Evolutionary conservation across 2,329 filamentous ascomycete genomes (phyloP).

Genomic region (Penicillium rolfsii): DNA sequence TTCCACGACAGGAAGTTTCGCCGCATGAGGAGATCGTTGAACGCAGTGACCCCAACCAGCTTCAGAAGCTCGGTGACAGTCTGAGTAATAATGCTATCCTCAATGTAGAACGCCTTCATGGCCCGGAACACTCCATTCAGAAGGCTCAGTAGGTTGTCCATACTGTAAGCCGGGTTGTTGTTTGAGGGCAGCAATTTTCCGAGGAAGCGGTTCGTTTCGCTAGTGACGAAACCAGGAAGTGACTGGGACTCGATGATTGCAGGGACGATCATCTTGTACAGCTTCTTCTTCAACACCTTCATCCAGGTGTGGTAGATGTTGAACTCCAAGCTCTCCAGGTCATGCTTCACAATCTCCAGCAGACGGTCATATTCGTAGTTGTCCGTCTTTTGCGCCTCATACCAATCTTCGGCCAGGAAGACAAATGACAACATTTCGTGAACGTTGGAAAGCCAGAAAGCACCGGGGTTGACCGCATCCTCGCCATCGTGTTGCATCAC

Average conservation of each 20-base stretch:
- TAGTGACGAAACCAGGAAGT: constrained; percentile 96
- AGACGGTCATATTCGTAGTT: constrained; percentile 98
- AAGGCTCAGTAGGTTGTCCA: constrained; percentile 95
- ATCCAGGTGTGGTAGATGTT: constrained; percentile 99
- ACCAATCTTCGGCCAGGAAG: constrained; percentile 99
- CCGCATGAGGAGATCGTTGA: constrained; percentile 97
- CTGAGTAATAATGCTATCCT: constrained; percentile 94
- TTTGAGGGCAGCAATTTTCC: constrained; percentile 93
- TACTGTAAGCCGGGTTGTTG: constrained; percentile 93
- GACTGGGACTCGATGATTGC: constrained; percentile 99
- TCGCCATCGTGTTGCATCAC: constrained; percentile 99
- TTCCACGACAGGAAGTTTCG: constrained; percentile 99
- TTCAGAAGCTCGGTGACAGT: constrained; percentile 91
- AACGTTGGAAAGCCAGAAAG: constrained; percentile 98
- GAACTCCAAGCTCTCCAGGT: constrained; percentile 96
- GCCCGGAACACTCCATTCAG: constrained; percentile 97
- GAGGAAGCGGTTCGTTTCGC: constrained; percentile 96
- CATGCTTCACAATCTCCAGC: constrained; percentile 98
- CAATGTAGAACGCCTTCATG: constrained; percentile 98
- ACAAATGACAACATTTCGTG: constrained; percentile 99
- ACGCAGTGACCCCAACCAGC: constrained; percentile 93
- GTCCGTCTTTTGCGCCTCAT: constrained; percentile 98
- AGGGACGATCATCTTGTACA: constrained; percentile 99
- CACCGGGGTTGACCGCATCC: constrained; percentile 93
- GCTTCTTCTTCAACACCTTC: constrained; percentile 99